Conservation (phyloP, 805 yeast genomes). For the Kluyveromyces lactis region DNA sequence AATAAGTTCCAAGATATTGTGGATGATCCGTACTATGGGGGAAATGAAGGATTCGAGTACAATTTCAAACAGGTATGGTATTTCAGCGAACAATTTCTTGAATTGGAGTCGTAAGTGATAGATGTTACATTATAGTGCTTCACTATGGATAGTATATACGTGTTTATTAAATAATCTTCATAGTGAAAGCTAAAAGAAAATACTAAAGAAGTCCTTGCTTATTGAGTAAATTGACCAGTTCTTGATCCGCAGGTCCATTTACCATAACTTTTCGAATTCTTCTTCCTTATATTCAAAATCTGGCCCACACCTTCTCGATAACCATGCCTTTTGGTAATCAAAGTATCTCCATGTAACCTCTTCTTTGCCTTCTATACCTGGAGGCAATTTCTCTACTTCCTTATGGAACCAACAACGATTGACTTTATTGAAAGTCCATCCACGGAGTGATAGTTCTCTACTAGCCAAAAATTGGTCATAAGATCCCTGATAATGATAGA, state of each 20-base stretch:
- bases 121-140: background rate
- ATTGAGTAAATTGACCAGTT: too few relatives aligned
- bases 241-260: too few relatives aligned
- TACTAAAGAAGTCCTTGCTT: too few relatives aligned
- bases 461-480: slow-evolving; percentile 74
- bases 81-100: slow-evolving; percentile 65
- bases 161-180: too few relatives aligned
- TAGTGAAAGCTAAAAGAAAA: too few relatives aligned
- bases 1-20: slow-evolving; percentile 46
- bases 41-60: slow-evolving; percentile 68
- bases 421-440: slow-evolving; percentile 58
- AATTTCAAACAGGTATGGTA: slow-evolving; percentile 69
- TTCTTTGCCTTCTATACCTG: slow-evolving; percentile 48
- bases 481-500: slow-evolving; percentile 70
- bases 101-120: slow-evolving; percentile 32
- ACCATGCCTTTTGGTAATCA: slow-evolving; percentile 69
- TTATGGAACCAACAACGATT: slow-evolving; percentile 43
- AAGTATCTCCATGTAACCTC: slow-evolving; percentile 63
- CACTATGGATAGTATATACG: too few relatives aligned
- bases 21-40: slow-evolving; percentile 92
- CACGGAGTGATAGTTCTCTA: slow-evolving; percentile 63
- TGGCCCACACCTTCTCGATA: slow-evolving; percentile 40
- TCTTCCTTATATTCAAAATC: slow-evolving; percentile 34
- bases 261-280: slow-evolving; percentile 37
- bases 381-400: slow-evolving; percentile 73